Percentiles rank a stretch among this genome's conserved stretches.
These are phyloP conservation scores for Geotrichum cucujoidarum DNA, from an alignment of 1,139 yeast genomes.

Conservation along the genomic window DNA sequence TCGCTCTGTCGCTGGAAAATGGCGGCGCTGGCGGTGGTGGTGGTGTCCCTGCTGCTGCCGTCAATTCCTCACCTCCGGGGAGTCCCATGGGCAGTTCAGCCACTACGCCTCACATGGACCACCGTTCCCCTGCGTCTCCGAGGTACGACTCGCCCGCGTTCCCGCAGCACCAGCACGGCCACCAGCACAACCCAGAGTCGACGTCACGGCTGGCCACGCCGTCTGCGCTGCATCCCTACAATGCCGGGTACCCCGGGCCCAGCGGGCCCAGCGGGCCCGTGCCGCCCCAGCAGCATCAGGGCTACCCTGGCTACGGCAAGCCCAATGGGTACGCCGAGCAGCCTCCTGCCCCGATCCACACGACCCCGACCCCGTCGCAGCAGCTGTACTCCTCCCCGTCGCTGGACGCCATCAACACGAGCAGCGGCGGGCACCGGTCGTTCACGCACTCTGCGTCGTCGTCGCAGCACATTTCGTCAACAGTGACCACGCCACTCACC, in stretches of 20 bases:
- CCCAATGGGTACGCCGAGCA: conserved; percentile 23
- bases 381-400: conserved; percentile 16
- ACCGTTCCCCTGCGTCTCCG: conserved; percentile 5
- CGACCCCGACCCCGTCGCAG: conserved; percentile 3
- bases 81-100: conserved; percentile 13
- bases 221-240: not conserved
- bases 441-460: conserved; percentile 22
- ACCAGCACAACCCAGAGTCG: conserved; percentile 9
- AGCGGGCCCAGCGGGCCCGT: not conserved
- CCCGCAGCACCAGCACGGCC: no score
- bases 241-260: not conserved
- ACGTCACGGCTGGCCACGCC: conserved; percentile 1
- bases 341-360: conserved; percentile 18
- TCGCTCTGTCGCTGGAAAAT: conserved; percentile 34
- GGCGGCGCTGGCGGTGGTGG: no score
- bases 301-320: conserved; percentile 22
- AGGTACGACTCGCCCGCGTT: conserved; percentile 3
- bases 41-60: no score
- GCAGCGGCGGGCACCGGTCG: no score
- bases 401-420: conserved; percentile 8
- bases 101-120: conserved; percentile 9
- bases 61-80: conserved; percentile 7
- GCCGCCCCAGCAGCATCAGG: not conserved
- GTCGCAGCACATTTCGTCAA: conserved; percentile 22
- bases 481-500: conserved; percentile 27